Percentiles rank a stretch among this genome's conserved stretches.
These are phyloP conservation scores for Corynascus novoguineensis DNA, from an alignment of 495 filamentous ascomycete genomes.

Conservation along the genomic window DNA sequence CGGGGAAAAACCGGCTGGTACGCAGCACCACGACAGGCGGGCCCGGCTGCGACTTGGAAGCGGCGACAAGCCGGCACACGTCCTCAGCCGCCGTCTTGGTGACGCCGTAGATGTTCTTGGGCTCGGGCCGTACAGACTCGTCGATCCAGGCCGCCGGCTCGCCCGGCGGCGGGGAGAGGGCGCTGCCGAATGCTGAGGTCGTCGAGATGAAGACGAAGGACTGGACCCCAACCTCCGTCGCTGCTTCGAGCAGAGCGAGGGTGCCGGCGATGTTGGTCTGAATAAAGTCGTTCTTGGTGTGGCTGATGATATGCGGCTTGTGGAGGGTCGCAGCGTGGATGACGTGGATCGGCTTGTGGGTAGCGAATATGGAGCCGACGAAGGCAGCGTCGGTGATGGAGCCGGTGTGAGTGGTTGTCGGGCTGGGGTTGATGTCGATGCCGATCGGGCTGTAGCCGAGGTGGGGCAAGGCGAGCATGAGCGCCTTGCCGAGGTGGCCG, in stretches of 20 bases:
- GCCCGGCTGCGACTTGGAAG: slow-evolving; percentile 2
- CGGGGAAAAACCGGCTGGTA: slow-evolving; percentile 31
- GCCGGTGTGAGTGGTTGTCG: slow-evolving; percentile 20
- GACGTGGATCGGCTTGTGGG: slow-evolving; percentile 18
- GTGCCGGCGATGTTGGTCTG: slow-evolving; percentile 27
- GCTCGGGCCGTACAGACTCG: slow-evolving; percentile 18
- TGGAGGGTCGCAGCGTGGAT: slow-evolving; percentile 32
- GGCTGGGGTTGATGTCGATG: slow-evolving; percentile 26
- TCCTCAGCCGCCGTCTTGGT: slow-evolving; percentile 30
- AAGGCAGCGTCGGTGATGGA: slow-evolving; percentile 20
- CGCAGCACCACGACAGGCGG: slow-evolving; percentile 22
- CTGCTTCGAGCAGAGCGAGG: slow-evolving; percentile 20
- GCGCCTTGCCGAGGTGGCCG: slow-evolving; percentile 30
- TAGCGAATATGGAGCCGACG: slow-evolving; percentile 20
- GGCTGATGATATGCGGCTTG: slow-evolving; percentile 28
- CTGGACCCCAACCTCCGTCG: slow-evolving; percentile 9
- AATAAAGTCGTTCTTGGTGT: slow-evolving; percentile 27
- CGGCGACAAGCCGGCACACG: slow-evolving; percentile 22
- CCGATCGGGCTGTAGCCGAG: slow-evolving; percentile 25
- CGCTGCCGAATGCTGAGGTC: slow-evolving; percentile 28
- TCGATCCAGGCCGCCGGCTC: slow-evolving; percentile 25
- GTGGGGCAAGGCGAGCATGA: slow-evolving; percentile 24
- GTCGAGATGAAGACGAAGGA: slow-evolving; percentile 30
- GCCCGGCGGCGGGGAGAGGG: slow-evolving; percentile 15
- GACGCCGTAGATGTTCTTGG: slow-evolving; percentile 32